These are phyloP conservation scores for Populus simonii DNA, from an alignment of 345 rosid genomes.

Conservation along the genomic window DNA sequence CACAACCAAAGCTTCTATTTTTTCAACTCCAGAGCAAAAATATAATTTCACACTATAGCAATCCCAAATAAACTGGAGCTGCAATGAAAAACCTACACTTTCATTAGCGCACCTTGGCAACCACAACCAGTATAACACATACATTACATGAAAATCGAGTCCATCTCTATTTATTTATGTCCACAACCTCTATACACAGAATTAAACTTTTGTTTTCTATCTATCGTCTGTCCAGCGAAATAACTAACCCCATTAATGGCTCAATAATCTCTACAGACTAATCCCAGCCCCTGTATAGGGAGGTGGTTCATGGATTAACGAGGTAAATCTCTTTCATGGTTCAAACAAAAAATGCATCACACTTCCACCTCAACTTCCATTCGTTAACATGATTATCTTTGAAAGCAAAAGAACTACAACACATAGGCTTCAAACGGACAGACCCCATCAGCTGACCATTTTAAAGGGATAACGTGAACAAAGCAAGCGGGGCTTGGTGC, in stretches of 20 bases:
- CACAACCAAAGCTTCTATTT: too few relatives aligned
- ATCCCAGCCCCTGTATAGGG: not conserved
- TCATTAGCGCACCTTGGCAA: too few relatives aligned
- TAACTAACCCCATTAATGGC: not conserved
- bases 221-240: conserved; percentile 9
- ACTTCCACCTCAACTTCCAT: conserved; percentile 11
- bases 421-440: conserved; percentile 3
- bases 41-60: too few relatives aligned
- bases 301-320: conserved; percentile 11
- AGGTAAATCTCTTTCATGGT: conserved; percentile 4
- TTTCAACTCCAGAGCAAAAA: too few relatives aligned
- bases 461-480: not conserved
- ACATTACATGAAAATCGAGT: not conserved
- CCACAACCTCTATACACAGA: conserved; percentile 28
- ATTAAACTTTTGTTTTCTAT: not conserved
- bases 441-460: conserved; percentile 15
- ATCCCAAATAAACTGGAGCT: too few relatives aligned
- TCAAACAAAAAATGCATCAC: conserved; percentile 23
- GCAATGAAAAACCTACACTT: too few relatives aligned
- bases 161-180: conserved; percentile 15
- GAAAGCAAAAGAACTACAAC: conserved; percentile 11
- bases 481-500: not conserved
- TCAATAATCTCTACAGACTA: not conserved
- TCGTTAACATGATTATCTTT: conserved; percentile 3
- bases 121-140: not conserved